Evolutionary conservation across 441 rosid genomes (phyloP).

Genomic region (Gossypium davidsonii): DNA sequence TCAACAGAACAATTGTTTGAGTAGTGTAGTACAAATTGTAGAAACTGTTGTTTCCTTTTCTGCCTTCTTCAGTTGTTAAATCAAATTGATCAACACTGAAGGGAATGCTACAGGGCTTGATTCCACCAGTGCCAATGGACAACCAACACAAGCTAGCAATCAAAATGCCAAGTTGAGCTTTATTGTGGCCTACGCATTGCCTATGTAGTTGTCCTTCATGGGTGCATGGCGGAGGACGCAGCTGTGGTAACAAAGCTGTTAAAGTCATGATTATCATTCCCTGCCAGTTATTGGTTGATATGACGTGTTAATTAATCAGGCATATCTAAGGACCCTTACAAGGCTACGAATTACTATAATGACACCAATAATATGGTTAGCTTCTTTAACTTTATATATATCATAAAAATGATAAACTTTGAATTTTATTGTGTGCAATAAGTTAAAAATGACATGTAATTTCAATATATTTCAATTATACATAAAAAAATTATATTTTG

Average conservation of each 20-base stretch:
- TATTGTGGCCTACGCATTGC: conserved; percentile 16
- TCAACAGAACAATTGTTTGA: conserved; percentile 25
- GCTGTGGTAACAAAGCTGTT: conserved; percentile 8
- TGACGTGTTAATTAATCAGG: neutral
- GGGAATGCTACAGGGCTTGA: conserved; percentile 38
- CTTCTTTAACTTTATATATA: too few species aligned
- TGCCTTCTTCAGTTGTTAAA: conserved; percentile 26
- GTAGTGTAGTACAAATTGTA: conserved; percentile 38
- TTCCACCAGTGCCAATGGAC: conserved; percentile 34
- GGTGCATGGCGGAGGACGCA: conserved; percentile 12
- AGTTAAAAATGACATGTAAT: too few species aligned
- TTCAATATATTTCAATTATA: too few species aligned
- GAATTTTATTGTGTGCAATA: too few species aligned
- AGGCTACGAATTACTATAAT: too few species aligned
- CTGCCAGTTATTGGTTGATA: neutral
- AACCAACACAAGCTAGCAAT: conserved; percentile 19
- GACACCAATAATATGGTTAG: too few species aligned
- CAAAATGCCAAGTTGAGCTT: conserved; percentile 20
- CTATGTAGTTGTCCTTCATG: conserved; percentile 13
- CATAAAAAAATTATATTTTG: too few species aligned
- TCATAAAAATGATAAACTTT: too few species aligned
- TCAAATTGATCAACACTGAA: conserved; percentile 43
- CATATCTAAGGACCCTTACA: too few species aligned
- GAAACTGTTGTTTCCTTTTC: conserved; percentile 31
- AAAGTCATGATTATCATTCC: conserved; percentile 11